Evolutionary conservation across 1,284 basidiomycete species (phyloP).

Genomic region (Lentinula novae-zelandiae): DNA sequence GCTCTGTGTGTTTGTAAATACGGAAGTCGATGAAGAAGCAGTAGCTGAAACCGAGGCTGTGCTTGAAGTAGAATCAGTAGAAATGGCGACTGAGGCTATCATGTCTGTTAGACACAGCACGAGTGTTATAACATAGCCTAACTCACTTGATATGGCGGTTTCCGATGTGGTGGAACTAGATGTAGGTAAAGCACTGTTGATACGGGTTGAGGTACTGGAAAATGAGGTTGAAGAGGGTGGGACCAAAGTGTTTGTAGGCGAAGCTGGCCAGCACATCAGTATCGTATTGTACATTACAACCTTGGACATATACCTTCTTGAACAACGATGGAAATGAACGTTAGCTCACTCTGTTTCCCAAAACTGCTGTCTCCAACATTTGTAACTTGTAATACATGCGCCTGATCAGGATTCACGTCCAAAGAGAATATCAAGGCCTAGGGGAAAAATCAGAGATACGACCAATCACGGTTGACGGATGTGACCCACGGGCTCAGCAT

Average conservation of each 20-base stretch:
- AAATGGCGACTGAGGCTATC: neutral
- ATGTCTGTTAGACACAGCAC: neutral
- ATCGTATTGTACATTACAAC: neutral
- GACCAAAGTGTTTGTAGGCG: neutral
- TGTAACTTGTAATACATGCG: constrained; percentile 26
- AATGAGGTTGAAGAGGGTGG: neutral
- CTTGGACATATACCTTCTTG: constrained; percentile 14
- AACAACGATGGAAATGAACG: constrained; percentile 25
- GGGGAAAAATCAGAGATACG: neutral
- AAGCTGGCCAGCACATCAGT: neutral
- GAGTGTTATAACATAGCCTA: neutral
- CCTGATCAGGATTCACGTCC: constrained; percentile 22
- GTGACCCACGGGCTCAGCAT: constrained; percentile 13
- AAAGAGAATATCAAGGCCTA: constrained; percentile 24
- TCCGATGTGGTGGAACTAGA: neutral
- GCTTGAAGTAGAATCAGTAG: neutral
- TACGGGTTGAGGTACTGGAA: neutral
- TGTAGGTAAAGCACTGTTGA: neutral
- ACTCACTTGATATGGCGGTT: neutral
- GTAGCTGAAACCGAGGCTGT: neutral
- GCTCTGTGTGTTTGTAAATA: neutral
- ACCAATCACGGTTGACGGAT: neutral
- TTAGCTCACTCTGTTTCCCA: constrained; percentile 24
- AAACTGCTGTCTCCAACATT: constrained; percentile 26
- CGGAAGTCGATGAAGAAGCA: neutral